Conservation (phyloP, 495 filamentous ascomycete species). For the Talaromyces borbonicus region DNA sequence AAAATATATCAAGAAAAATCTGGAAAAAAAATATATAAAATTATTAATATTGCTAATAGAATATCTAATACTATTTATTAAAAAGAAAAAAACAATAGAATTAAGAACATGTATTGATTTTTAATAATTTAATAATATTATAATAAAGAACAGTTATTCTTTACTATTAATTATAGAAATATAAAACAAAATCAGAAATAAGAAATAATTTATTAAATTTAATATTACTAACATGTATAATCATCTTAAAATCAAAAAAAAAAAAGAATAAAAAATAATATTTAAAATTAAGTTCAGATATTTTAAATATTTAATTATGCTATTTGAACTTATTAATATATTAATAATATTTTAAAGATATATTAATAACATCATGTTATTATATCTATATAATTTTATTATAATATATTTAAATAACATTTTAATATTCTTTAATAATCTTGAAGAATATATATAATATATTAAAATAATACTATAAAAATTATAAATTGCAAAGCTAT, state of each 20-base stretch:
- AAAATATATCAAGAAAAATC: too few species aligned
- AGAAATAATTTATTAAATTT: conserved; percentile 5
- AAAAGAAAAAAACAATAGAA: conserved; percentile 15
- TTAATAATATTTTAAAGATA: conserved; percentile 4
- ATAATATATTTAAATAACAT: conserved; percentile 26
- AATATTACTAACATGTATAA: conserved; percentile 13
- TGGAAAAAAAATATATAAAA: neutral
- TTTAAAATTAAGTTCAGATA: neutral
- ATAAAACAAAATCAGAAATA: neutral
- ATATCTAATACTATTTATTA: conserved; percentile 29
- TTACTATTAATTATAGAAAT: conserved; percentile 8
- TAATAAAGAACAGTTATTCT: conserved; percentile 22
- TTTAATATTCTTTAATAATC: conserved; percentile 21
- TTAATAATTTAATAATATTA: conserved; percentile 30
- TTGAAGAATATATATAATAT: conserved; percentile 15
- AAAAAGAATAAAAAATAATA: neutral
- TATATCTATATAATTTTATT: conserved; percentile 16
- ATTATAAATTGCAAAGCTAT: conserved; percentile 10
- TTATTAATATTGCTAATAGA: conserved; percentile 7
- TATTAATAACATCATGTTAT: conserved; percentile 4
- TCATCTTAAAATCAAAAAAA: neutral
- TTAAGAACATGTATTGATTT: conserved; percentile 39
- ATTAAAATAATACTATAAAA: conserved; percentile 11
- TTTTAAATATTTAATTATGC: conserved; percentile 2
- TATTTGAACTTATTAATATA: neutral